Evolutionary conservation across 768 basidiomycete genomes (phyloP).

Genomic region (Serendipita indica): DNA sequence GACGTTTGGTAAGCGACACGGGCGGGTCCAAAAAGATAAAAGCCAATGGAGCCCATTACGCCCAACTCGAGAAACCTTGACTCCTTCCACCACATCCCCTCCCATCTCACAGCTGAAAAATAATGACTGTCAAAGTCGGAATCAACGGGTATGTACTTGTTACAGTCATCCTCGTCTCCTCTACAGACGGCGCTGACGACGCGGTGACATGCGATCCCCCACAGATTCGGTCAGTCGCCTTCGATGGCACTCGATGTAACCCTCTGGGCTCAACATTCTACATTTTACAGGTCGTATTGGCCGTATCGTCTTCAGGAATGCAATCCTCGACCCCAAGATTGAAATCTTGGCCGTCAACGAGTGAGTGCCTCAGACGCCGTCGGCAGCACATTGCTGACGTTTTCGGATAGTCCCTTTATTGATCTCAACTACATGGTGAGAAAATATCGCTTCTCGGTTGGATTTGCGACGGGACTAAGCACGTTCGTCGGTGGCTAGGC

Average conservation of each 20-base stretch:
- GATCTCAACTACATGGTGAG: conserved; percentile 89
- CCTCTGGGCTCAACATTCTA: background rate
- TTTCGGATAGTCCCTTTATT: conserved; percentile 72
- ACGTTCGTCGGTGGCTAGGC: conserved; percentile 34
- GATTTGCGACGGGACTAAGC: background rate
- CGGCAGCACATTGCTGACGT: background rate
- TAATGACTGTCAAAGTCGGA: conserved; percentile 66
- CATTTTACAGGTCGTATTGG: conserved; percentile 80
- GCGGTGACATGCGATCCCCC: background rate
- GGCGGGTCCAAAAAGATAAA: too few relatives aligned
- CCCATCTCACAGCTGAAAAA: conserved; percentile 1
- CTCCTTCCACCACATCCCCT: background rate
- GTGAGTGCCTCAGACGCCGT: conserved; percentile 31
- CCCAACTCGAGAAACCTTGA: background rate
- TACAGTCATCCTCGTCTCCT: background rate
- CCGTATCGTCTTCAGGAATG: conserved; percentile 95
- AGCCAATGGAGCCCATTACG: background rate
- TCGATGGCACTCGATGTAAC: background rate
- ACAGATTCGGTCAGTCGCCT: conserved; percentile 47
- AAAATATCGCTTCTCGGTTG: background rate
- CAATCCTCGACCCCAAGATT: conserved; percentile 55
- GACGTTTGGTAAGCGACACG: too few relatives aligned
- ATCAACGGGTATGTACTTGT: conserved; percentile 73
- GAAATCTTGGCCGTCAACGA: conserved; percentile 92
- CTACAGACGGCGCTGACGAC: too few relatives aligned